A percentile compares a stretch with the other conserved stretches of the same genome.
Evolutionary conservation across 2,329 filamentous ascomycete genomes (phyloP).

Genomic region (Emmonsiellopsis sp.): DNA sequence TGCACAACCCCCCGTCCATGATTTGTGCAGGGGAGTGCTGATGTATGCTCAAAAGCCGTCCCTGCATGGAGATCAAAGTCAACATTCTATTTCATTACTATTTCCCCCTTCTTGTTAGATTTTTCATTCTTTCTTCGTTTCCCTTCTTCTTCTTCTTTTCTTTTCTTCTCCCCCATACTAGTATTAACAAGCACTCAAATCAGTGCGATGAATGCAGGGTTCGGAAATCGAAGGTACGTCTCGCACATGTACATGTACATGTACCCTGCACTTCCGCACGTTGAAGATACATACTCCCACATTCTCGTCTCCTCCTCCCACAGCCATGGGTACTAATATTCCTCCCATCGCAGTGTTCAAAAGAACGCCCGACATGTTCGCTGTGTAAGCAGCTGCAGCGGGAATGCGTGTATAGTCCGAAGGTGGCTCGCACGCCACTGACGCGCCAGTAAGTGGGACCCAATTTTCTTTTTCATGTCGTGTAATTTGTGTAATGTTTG

Average conservation of each 20-base stretch:
- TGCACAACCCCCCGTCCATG: too few relatives aligned
- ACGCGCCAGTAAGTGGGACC: conserved; percentile 26
- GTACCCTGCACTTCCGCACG: background rate
- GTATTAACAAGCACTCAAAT: background rate
- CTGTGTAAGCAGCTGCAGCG: conserved; percentile 32
- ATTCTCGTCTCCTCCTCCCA: too few relatives aligned
- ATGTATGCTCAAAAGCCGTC: too few relatives aligned
- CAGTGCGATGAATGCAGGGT: conserved; percentile 2
- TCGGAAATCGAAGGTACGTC: conserved; percentile 3
- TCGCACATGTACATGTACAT: background rate
- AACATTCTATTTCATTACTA: background rate
- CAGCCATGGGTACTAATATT: background rate
- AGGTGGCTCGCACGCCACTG: conserved; percentile 31
- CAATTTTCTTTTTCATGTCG: too few relatives aligned
- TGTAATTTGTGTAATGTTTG: conserved; percentile 2
- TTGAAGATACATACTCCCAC: too few relatives aligned
- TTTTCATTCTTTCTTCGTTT: too few relatives aligned
- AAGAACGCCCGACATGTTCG: conserved; percentile 21
- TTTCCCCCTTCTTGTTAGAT: too few relatives aligned
- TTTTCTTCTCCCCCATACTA: background rate
- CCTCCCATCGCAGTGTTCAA: background rate
- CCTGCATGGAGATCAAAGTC: background rate
- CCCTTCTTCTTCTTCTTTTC: background rate
- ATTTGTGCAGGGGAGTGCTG: too few relatives aligned
- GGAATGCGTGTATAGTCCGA: conserved; percentile 31